Evolutionary conservation across 2,329 filamentous ascomycete genomes (phyloP), one percentile per base, ranked within the genome.

Genomic region (Pseudogymnoascus sp.): DNA sequence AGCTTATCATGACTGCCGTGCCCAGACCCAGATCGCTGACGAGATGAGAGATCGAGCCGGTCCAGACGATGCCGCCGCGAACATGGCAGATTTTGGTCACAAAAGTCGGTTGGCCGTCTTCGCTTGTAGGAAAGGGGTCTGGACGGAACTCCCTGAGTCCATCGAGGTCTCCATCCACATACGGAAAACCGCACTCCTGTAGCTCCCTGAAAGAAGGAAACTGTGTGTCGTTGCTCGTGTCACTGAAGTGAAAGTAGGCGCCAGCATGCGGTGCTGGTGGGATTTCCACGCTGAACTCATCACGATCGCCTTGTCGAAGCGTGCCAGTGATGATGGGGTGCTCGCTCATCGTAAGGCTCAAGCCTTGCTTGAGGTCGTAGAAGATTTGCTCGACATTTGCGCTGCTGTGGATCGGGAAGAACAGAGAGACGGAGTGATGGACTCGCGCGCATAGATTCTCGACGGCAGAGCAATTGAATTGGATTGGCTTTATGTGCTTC

Each of bases 391-490:
- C 34, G 14, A 41, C 34, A 61, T 61, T 61, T 4, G 60, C 60
- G 19, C 37, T 19, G 19, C 13, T 37, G 34, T 23, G 19, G 19
- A 61, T 23, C 4, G 60, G 31, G 60, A 61, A 61, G 31, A 61
- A 61, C 19, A 21, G 31, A 23, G 37, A n/a, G 19, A 28, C 34
- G 60, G 60, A 37, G 34, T 37, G 60, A 61, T 61, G 37, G 31
- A 61, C 60, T 61, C 34, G 19, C 23, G 60, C 60, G 16, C 34
- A 37, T 61, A 61, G 60, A 31, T 61, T 61, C 13, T 61, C 60
- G 16, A 61, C 4, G 13, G 60, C 37, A 39, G 60, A 61, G 13
- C 34, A 41, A n/a, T 34, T 21, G 31, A 61, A 54, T 31, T 54
- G 48, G 8, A 54, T 28, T 54, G 48, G 48, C 48, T 31, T 19